Evolutionary conservation across 352 stramenopile genomes (phyloP).

Genomic region (Globisporangium viniferum): DNA sequence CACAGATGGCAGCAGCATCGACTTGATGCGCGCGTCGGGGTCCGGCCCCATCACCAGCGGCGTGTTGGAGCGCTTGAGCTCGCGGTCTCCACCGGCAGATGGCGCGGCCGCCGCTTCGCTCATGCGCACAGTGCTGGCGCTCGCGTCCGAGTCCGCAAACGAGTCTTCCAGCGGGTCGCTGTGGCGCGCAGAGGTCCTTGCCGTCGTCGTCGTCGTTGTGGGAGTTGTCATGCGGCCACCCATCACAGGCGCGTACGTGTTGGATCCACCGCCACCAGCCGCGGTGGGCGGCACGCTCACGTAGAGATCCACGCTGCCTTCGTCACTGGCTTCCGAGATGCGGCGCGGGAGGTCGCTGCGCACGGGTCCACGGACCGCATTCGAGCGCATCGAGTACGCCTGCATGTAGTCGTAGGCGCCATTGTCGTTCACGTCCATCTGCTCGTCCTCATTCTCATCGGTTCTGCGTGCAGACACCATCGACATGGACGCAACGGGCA

Average conservation of each 20-base stretch:
- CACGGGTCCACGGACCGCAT: conserved; percentile 1
- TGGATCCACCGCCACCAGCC: neutral
- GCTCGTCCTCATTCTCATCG: conserved; percentile 5
- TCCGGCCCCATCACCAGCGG: conserved; percentile 27
- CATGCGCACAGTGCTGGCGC: neutral
- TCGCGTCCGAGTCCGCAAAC: conserved; percentile 16
- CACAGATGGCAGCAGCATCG: conserved; percentile 18
- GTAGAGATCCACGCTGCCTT: conserved; percentile 35
- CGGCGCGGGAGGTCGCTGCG: conserved; percentile 28
- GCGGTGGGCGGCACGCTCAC: neutral
- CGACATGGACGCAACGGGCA: neutral
- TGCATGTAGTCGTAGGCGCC: neutral
- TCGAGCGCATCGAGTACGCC: conserved; percentile 13
- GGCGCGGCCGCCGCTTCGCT: conserved; percentile 10
- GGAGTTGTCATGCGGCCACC: neutral
- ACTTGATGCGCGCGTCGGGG: conserved; percentile 11
- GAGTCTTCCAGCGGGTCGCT: conserved; percentile 16
- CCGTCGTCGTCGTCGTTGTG: neutral
- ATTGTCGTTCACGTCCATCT: neutral
- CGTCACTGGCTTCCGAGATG: conserved; percentile 44
- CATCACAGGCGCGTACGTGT: neutral
- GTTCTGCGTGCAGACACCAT: neutral
- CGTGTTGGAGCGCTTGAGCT: conserved; percentile 28
- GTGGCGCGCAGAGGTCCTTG: neutral
- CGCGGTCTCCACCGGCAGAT: conserved; percentile 16